phyloP scores from a whole-genome alignment of 805 yeast species.

The Debaryomyces tyrocola region DNA sequence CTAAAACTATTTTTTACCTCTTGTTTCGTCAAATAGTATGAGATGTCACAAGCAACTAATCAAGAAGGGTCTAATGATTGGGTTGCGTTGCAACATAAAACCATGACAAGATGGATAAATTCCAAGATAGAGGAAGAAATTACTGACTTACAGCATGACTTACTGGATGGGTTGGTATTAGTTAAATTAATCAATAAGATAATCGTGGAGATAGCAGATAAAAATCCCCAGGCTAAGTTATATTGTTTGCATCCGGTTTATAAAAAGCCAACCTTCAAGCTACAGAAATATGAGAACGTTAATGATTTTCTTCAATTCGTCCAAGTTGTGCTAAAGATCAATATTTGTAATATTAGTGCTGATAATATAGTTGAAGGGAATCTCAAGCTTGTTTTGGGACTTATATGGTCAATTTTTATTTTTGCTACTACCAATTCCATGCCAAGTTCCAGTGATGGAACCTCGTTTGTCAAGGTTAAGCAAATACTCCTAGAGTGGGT shows the following conservation, averaged over 20 bases:
- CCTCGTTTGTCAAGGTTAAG: conserved; percentile 32
- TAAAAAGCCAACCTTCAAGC: conserved; percentile 36
- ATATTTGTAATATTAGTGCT: conserved; percentile 45
- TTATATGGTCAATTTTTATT: conserved; percentile 50
- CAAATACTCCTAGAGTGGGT: conserved; percentile 50
- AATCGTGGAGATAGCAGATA: conserved; percentile 18
- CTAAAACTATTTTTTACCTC: too few species aligned
- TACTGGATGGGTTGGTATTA: conserved; percentile 42
- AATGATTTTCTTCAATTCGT: conserved; percentile 43
- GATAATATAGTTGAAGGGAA: conserved; percentile 52
- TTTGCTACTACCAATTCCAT: conserved; percentile 34
- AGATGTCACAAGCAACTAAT: too few species aligned
- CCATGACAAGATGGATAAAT: conserved; percentile 53
- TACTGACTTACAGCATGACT: conserved; percentile 26
- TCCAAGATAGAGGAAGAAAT: conserved; percentile 28
- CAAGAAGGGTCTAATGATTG: conserved; percentile 22
- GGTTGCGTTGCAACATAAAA: conserved; percentile 46
- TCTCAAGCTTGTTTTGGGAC: conserved; percentile 45
- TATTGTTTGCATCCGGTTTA: conserved; percentile 32
- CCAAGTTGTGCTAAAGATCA: conserved; percentile 38
- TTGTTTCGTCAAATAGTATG: too few species aligned
- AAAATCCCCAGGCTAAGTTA: conserved; percentile 13
- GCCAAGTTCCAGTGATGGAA: conserved; percentile 16
- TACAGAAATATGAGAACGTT: conserved; percentile 51
- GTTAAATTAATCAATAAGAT: conserved; percentile 37